phyloP scores from a whole-genome alignment of 768 basidiomycete genomes.

The Asterophora lycoperdoides region DNA sequence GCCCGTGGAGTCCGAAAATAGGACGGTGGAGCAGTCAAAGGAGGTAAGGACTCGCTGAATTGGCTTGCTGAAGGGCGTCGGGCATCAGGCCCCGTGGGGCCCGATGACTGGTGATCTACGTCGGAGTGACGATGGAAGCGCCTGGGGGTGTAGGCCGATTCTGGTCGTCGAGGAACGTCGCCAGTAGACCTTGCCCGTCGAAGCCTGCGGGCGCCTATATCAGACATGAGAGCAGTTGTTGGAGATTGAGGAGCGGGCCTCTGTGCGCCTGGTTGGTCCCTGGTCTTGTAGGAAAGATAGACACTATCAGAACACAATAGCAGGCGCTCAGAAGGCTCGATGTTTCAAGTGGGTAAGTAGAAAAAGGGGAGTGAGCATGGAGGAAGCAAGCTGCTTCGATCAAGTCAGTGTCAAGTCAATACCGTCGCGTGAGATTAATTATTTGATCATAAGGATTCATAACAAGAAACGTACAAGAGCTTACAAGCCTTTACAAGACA shows the following conservation, averaged over 20 bases:
- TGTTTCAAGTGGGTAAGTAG: too few relatives aligned
- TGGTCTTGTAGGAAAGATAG: constrained; percentile 3
- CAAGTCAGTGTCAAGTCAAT: too few relatives aligned
- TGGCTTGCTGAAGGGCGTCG: background rate
- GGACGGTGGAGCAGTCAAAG: background rate
- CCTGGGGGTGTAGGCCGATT: constrained; percentile 15
- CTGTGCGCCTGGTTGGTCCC: background rate
- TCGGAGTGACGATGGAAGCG: constrained; percentile 19
- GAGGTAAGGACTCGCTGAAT: background rate
- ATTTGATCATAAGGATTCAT: too few relatives aligned
- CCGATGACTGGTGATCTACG: background rate
- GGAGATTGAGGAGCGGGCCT: background rate
- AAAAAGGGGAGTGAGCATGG: too few relatives aligned
- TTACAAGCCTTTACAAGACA: too few relatives aligned
- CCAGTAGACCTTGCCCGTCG: constrained; percentile 38
- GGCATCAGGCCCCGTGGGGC: too few relatives aligned
- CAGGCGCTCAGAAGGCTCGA: too few relatives aligned
- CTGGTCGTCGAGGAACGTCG: constrained; percentile 33
- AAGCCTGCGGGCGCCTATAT: constrained; percentile 20
- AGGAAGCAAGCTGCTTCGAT: too few relatives aligned
- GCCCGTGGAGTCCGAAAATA: constrained; percentile 9
- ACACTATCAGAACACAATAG: too few relatives aligned
- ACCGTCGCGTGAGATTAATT: too few relatives aligned
- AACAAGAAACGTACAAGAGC: too few relatives aligned
- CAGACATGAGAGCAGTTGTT: constrained; percentile 1